A percentile compares a stretch with the other conserved stretches of the same genome.
Conservation (phyloP, 1,284 basidiomycete species). For the Gomphus bonarii region DNA sequence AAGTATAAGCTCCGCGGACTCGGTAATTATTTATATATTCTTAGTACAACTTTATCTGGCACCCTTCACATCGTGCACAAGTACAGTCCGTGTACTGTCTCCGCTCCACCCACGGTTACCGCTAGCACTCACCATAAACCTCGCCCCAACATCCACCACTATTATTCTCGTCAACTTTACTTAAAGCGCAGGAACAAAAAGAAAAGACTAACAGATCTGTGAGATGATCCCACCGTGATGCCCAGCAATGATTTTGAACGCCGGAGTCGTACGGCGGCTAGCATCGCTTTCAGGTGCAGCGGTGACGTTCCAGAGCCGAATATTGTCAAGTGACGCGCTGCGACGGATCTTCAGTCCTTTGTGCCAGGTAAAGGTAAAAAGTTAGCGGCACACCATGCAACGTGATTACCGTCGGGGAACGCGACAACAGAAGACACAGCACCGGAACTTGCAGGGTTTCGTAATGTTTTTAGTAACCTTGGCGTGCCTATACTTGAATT, state of each 20-base stretch:
- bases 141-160: constrained; percentile 83
- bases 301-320: constrained; percentile 88
- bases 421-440: constrained; percentile 85
- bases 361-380: constrained; percentile 13
- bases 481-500: constrained; percentile 54
- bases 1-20: constrained; percentile 12
- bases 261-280: constrained; percentile 44
- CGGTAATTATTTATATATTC: neutral
- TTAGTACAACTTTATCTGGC: constrained; percentile 8
- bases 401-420: constrained; percentile 84
- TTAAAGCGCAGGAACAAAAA: constrained; percentile 10
- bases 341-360: constrained; percentile 4
- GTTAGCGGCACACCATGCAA: constrained; percentile 62
- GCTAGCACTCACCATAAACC: constrained; percentile 85
- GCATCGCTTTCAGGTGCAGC: constrained; percentile 62
- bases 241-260: constrained; percentile 94
- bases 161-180: constrained; percentile 12
- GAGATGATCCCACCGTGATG: constrained; percentile 93
- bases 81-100: constrained; percentile 79
- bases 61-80: constrained; percentile 79
- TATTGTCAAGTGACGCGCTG: constrained; percentile 88
- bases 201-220: constrained; percentile 60
- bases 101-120: constrained; percentile 95
- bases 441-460: constrained; percentile 84
- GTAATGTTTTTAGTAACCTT: constrained; percentile 67